Base-by-base conservation (phyloP, 164 flowering plant species). In the Brasenia schreberi region DNA sequence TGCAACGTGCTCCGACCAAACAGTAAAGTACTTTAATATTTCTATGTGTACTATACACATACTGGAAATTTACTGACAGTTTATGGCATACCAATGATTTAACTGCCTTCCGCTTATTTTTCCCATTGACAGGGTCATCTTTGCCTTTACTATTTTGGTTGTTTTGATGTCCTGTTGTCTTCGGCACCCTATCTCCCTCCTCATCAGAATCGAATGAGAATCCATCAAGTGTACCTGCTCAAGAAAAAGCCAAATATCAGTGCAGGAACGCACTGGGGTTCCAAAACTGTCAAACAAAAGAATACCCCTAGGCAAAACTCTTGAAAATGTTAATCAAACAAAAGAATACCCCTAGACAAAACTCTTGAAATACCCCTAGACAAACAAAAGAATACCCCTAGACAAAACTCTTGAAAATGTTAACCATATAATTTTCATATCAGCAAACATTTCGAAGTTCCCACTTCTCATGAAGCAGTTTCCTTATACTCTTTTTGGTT, bases 141-240 rank as follows among this genome's bases (percentile, higher is more conserved):
- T 84, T 85, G 66, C 39, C 79, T 59, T 67, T 84, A 66, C 84
- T 87, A 49, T 74, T 73, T 72, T 90, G 77, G 71, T 80, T 88
- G 61, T 43, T 70, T 71, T 75, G 82, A 68, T 33, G 70, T 61
- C 76, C 52, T 70, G 67, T 56, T 19, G 78, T 67, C 74, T 85
- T 86, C 18, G 82, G 72, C 63, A 76, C 67, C 75, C 81, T 82
- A 56, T 88, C 96, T 63, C 81, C 76, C 69, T 94, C 99, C 53
- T 91, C 99, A 14, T 94, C 97, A 0, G 88, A 89, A 67, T 87
- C 97, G 78, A 91, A 91, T 43, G 85, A 83, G 76, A 85, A 91
- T 52, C 92, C 97, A 59, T 91, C 96, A 23, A 91, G 77, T 17
- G 97, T 91, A 65, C 99, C 99, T 91, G 66, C 61, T 44, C 67